Percentiles rank a stretch among this genome's conserved stretches.
Evolutionary conservation across 768 basidiomycete genomes (phyloP).

Genomic region (Lepiota venenata): DNA sequence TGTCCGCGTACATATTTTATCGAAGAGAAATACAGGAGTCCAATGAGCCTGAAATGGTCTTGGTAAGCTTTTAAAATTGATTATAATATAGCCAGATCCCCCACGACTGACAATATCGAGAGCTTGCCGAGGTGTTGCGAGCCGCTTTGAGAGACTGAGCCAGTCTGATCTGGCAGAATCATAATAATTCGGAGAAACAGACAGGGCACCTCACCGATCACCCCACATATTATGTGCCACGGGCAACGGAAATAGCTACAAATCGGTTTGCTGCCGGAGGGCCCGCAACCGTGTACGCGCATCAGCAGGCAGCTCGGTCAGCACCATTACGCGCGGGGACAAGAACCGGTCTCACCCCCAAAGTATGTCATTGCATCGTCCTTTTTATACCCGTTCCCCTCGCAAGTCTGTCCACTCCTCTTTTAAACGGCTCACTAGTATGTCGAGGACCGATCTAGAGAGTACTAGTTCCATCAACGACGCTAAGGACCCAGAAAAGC

Average conservation of each 20-base stretch:
- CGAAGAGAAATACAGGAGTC: too few species aligned
- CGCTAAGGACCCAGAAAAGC: not conserved
- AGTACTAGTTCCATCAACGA: constrained; percentile 2
- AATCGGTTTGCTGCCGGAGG: constrained; percentile 7
- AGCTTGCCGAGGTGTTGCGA: not conserved
- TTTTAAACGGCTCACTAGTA: not conserved
- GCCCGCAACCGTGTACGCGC: not conserved
- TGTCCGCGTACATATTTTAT: too few species aligned
- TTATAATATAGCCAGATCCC: too few species aligned
- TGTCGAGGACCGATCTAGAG: constrained; percentile 3
- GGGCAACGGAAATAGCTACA: not conserved
- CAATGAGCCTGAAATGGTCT: too few species aligned
- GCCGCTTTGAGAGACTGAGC: too few species aligned
- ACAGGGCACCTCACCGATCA: too few species aligned
- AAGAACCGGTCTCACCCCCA: not conserved
- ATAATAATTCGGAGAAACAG: too few species aligned
- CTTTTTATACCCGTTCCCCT: not conserved
- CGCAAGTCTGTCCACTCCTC: not conserved
- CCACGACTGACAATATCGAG: not conserved
- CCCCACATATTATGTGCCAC: too few species aligned
- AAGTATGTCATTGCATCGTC: not conserved
- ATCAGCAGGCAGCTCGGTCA: not conserved
- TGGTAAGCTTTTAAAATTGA: not conserved
- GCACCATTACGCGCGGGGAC: constrained; percentile 9
- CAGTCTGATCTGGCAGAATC: too few species aligned